Base-by-base conservation (phyloP, 1,284 basidiomycete genomes). In the Apiotrichum montevideense region DNA sequence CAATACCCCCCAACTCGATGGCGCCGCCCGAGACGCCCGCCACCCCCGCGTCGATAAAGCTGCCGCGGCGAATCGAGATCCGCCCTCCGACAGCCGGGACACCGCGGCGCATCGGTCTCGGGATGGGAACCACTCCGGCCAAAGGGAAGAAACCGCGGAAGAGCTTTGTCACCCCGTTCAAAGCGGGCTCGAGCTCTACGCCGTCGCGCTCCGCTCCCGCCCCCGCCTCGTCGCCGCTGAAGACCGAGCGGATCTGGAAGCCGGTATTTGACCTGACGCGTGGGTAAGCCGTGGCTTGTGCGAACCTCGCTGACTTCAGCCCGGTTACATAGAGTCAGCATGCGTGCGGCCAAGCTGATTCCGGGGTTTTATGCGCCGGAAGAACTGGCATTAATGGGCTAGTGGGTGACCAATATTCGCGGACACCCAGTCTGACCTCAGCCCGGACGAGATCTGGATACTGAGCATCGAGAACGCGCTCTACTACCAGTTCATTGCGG, bases 401-500 rank as follows among this genome's bases (percentile, higher is more conserved):
- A 90, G 88, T 89, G 66, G 64, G 85, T 75, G 43, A n/a, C 49
- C 5, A 6, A 13, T 14, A 8, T 14, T 14, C 21, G 21, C 21
- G 21, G 8, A 42, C 9, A 6, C 10, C 14, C 8, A 15, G 10
- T 42, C 55, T 35, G 51, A 50, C 13, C 35, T 5, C 53, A 78
- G 77, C 6, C 75, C 76, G 1, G 59, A 64, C 10, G 85, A 85
- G 62, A 79, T 91, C 6, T 75, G 71, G 55, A 79, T 81, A 55
- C 81, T 90, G 49, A 83, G 80, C 13, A 82, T 83, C 0, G 68
- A 75, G 7, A 80, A 81, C 46, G 87, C 87, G 0, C 63, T 79
- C 9, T 83, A 82, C 66, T 89, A 89, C 68, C 76, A 80, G 33
- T 91, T 91, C 70, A 77, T 82, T 62, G 53, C 67, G 15, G 71